Percentiles rank a stretch among this genome's conserved stretches.
phyloP scores from a whole-genome alignment of 1,284 basidiomycete genomes.

The Austroboletus rostrupii region DNA sequence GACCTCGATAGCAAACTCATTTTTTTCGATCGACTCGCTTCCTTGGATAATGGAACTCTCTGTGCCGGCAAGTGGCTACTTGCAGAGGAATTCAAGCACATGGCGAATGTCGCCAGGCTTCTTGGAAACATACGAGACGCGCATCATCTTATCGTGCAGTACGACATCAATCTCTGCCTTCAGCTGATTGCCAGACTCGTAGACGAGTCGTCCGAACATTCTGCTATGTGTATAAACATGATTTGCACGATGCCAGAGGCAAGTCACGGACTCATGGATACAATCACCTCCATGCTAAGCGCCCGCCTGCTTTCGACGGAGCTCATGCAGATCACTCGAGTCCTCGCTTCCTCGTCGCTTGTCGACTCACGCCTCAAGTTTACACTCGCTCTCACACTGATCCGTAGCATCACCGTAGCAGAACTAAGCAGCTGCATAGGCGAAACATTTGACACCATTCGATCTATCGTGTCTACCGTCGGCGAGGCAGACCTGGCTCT shows the following conservation, averaged over 20 bases:
- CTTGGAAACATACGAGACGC: conserved; percentile 32
- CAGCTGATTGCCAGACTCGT: conserved; percentile 20
- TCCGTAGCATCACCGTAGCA: conserved; percentile 31
- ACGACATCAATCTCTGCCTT: conserved; percentile 25
- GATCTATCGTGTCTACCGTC: conserved; percentile 29
- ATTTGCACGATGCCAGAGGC: conserved; percentile 21
- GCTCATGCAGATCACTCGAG: conserved; percentile 26
- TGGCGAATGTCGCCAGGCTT: conserved; percentile 36
- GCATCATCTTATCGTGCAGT: conserved; percentile 31
- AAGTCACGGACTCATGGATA: conserved; percentile 14
- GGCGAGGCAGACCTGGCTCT: conserved; percentile 30
- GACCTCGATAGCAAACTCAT: conserved; percentile 52
- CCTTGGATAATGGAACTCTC: conserved; percentile 53
- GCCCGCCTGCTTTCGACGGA: conserved; percentile 26
- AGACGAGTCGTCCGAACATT: conserved; percentile 17
- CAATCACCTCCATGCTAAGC: conserved; percentile 25
- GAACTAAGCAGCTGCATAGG: conserved; percentile 18
- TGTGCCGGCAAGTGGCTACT: conserved; percentile 72
- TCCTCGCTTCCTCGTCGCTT: conserved; percentile 26
- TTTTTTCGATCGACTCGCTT: conserved; percentile 52
- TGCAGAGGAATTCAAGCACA: conserved; percentile 51
- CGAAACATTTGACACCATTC: conserved; percentile 29
- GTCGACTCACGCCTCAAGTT: conserved; percentile 41
- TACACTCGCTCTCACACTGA: conserved; percentile 39
- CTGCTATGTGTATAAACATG: conserved; percentile 15